Base-by-base conservation (phyloP, 306 rosid species). In the Parietaria judaica region DNA sequence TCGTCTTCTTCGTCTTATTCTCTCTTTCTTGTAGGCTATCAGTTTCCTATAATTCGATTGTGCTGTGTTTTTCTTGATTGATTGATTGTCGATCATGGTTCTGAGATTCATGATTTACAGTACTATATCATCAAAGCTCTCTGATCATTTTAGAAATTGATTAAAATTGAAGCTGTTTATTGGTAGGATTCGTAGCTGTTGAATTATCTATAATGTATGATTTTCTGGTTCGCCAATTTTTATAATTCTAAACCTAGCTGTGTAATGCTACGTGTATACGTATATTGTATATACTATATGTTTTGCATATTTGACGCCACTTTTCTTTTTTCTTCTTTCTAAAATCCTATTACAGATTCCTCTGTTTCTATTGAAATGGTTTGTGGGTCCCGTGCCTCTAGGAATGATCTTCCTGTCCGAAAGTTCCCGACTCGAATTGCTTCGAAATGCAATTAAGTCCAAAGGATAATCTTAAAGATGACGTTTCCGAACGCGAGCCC, bases 401-500 rank as follows among this genome's bases (percentile, higher is more conserved):
- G 81, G 76, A 62, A 80, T 85, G 95, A 76, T 61, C 66, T 63
- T 71, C 60, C 46, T 46, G 48, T 58, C 47, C 54, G 66, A 68
- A 57, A 71, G 60, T 66, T 72, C 76, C 73, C 85, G 71, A 78
- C 74, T 72, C 51, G 36, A 77, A 73, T 50, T 78, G 67, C 66
- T 67, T 61, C 89, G 75, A 83, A 66, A 92, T 92, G 99, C 95
- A 84, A 70, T 77, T 86, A 78, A 88, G 74, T 23, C 76, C 86
- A 54, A 82, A 88, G 76, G 81, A 82, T 76, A 64, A 72, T 81
- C 75, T 69, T 74, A 59, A 58, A 59, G 89, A 83, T 60, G 84
- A 80, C 58, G 73, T 61, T 75, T 79, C 84, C 47, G 96, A 88
- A 73, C 60, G 76, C 34, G 76, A 83, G 66, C 97, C 90, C 86